phyloP scores from a whole-genome alignment of 2,329 filamentous ascomycete species.

The Pyricularia sp. region DNA sequence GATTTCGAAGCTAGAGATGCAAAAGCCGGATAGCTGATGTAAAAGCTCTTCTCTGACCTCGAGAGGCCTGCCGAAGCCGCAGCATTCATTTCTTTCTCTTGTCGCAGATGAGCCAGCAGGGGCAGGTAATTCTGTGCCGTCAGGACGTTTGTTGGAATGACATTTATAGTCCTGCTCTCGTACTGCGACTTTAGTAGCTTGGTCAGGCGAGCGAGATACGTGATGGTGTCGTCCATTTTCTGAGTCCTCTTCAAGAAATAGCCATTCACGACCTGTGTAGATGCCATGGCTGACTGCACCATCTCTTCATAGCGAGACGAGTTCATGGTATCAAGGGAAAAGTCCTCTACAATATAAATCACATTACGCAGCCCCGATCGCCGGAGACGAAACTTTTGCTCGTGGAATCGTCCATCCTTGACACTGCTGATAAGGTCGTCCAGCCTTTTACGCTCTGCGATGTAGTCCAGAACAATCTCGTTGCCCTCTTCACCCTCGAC shows the following conservation, averaged over 20 bases:
- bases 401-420: constrained; percentile 73
- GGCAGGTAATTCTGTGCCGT: constrained; percentile 57
- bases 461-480: constrained; percentile 70
- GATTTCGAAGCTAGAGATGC: constrained; percentile 67
- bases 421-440: constrained; percentile 75
- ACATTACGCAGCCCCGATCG: constrained; percentile 68
- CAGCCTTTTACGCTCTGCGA: constrained; percentile 71
- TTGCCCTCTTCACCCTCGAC: constrained; percentile 55
- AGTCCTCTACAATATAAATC: constrained; percentile 71
- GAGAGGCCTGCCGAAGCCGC: neutral
- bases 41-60: constrained; percentile 24
- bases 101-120: constrained; percentile 48
- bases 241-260: constrained; percentile 71
- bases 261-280: constrained; percentile 68
- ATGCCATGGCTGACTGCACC: constrained; percentile 64
- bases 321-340: constrained; percentile 45
- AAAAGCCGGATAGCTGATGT: constrained; percentile 64
- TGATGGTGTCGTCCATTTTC: constrained; percentile 69
- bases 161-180: constrained; percentile 42
- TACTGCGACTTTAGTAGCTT: constrained; percentile 57
- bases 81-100: constrained; percentile 17
- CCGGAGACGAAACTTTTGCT: constrained; percentile 73
- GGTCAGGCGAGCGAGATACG: constrained; percentile 67
- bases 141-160: constrained; percentile 59
- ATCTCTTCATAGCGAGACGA: constrained; percentile 53